Conservation (phyloP, 768 basidiomycete species). For the Paxillus ammoniavirescens region DNA sequence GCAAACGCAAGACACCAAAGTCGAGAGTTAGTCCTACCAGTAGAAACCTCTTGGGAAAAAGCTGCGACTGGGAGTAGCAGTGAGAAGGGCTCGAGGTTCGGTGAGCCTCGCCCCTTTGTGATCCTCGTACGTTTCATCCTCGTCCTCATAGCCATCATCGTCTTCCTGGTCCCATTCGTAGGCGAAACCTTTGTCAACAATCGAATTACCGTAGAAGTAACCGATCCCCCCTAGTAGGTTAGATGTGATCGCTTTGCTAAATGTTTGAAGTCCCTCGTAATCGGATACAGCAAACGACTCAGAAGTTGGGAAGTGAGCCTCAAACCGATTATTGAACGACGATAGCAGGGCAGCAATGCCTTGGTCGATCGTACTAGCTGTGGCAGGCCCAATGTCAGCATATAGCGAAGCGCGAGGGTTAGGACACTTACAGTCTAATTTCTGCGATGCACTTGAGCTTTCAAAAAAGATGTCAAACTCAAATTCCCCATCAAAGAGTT, state of each 20-base stretch:
- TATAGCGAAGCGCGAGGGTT: neutral
- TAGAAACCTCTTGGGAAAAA: slow-evolving; percentile 99
- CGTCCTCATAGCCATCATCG: slow-evolving; percentile 34
- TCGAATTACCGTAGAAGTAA: slow-evolving; percentile 90
- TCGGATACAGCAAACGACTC: slow-evolving; percentile 48
- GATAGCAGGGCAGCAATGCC: slow-evolving; percentile 66
- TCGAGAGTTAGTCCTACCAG: slow-evolving; percentile 53
- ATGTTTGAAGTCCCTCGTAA: slow-evolving; percentile 53
- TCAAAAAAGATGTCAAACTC: slow-evolving; percentile 91
- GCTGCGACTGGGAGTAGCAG: slow-evolving; percentile 92
- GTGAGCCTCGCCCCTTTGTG: slow-evolving; percentile 63
- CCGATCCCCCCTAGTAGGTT: slow-evolving; percentile 92
- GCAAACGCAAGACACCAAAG: neutral
- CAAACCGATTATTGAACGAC: slow-evolving; percentile 67
- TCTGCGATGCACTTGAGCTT: slow-evolving; percentile 63
- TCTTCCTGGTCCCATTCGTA: slow-evolving; percentile 89
- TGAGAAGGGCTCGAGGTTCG: slow-evolving; percentile 74
- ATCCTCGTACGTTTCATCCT: slow-evolving; percentile 35
- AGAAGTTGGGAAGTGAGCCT: slow-evolving; percentile 65
- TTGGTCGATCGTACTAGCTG: slow-evolving; percentile 64
- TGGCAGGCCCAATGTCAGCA: neutral
- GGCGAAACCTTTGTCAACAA: slow-evolving; percentile 81
- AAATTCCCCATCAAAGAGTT: slow-evolving; percentile 79
- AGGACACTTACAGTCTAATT: slow-evolving; percentile 56
- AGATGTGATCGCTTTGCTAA: slow-evolving; percentile 87